Conservation (phyloP, 208 protist species). For the Porcisia deanei region DNA sequence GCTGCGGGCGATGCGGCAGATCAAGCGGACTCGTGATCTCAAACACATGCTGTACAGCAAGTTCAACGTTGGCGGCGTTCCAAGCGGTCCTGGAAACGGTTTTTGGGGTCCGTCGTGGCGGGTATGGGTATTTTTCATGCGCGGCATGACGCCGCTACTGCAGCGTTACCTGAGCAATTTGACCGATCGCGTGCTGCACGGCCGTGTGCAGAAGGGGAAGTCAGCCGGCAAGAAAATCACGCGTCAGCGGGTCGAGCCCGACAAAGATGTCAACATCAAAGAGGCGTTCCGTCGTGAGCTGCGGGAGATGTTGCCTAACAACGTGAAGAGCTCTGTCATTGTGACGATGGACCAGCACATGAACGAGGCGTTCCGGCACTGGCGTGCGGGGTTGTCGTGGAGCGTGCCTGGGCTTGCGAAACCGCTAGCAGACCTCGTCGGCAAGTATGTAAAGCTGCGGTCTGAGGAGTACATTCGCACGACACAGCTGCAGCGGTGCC, state of each 20-base stretch:
- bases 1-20: slow-evolving; percentile 99
- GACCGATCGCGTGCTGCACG: slow-evolving; percentile 99
- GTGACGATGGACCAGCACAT: slow-evolving; percentile 99
- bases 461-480: slow-evolving; percentile 99
- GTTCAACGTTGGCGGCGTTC: slow-evolving; percentile 99
- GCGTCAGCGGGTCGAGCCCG: slow-evolving; percentile 99
- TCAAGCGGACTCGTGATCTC: slow-evolving; percentile 99
- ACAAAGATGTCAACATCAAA: slow-evolving; percentile 99
- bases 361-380: slow-evolving; percentile 99
- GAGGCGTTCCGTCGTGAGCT: slow-evolving; percentile 99
- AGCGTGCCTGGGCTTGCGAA: slow-evolving; percentile 98
- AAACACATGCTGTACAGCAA: slow-evolving; percentile 99
- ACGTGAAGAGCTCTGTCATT: slow-evolving; percentile 96
- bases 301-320: slow-evolving; percentile 99
- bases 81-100: slow-evolving; percentile 98
- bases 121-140: slow-evolving; percentile 99
- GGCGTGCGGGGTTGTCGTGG: slow-evolving; percentile 99
- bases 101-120: slow-evolving; percentile 99
- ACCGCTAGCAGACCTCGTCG: slow-evolving; percentile 99
- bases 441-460: slow-evolving; percentile 99
- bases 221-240: slow-evolving; percentile 99
- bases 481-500: slow-evolving; percentile 99
- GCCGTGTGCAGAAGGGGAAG: slow-evolving; percentile 95
- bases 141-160: slow-evolving; percentile 99
- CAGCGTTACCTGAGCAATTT: slow-evolving; percentile 99